Conservation (phyloP, 106 monocot species). For the Ottelia alismoides region DNA sequence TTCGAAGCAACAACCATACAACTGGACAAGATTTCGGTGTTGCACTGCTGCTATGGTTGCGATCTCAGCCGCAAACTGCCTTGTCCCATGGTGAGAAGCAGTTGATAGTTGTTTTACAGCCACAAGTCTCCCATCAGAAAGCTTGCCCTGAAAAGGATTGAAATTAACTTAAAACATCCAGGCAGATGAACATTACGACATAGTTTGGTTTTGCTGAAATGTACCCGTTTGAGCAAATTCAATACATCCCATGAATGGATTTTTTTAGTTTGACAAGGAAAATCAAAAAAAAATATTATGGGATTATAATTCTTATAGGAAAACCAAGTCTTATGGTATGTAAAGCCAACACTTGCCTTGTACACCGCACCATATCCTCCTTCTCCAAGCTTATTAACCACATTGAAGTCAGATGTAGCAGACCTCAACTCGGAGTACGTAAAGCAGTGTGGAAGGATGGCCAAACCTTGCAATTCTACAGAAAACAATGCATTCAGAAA, state of each 20-base stretch:
- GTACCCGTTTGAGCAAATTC: no score
- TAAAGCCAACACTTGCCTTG: conserved; percentile 9
- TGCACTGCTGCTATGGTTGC: conserved; percentile 14
- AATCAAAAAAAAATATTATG: conserved; percentile 6
- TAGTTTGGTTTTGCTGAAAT: no score
- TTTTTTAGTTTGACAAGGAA: conserved; percentile 1
- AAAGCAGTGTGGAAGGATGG: not conserved
- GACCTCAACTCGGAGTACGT: conserved; percentile 7
- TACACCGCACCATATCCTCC: conserved; percentile 16
- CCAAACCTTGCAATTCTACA: conserved; percentile 3
- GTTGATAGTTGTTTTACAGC: conserved; percentile 12
- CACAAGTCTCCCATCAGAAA: conserved; percentile 10
- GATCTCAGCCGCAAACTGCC: conserved; percentile 16
- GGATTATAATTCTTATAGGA: not conserved
- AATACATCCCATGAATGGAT: no score
- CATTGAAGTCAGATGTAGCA: conserved; percentile 7
- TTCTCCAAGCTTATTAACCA: conserved; percentile 6
- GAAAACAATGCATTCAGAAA: not conserved
- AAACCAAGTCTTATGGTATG: no score
- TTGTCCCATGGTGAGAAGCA: conserved; percentile 11
- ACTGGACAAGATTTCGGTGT: conserved; percentile 16
- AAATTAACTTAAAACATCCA: no score
- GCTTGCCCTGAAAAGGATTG: conserved; percentile 3
- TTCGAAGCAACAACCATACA: conserved; percentile 16
- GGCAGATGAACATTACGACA: no score